These are phyloP conservation scores for Fusarium longipes DNA, from an alignment of 2,329 filamentous ascomycete species.

Conservation along the genomic window DNA sequence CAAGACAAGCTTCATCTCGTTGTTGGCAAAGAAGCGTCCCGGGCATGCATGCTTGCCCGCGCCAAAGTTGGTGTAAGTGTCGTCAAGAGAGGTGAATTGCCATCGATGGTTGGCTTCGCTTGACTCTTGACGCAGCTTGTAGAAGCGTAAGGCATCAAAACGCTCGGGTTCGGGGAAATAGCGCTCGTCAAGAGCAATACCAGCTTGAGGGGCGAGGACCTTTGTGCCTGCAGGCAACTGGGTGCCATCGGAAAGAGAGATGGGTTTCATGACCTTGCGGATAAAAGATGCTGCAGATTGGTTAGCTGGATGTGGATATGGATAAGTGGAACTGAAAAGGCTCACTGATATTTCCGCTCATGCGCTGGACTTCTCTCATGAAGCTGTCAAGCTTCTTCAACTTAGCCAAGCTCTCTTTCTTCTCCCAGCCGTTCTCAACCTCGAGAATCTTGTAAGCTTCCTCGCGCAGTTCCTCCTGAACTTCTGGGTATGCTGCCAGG, in stretches of 20 bases:
- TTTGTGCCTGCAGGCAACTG: slow-evolving; percentile 57
- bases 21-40: slow-evolving; percentile 60
- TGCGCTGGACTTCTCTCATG: slow-evolving; percentile 58
- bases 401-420: slow-evolving; percentile 57
- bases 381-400: slow-evolving; percentile 62
- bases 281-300: slow-evolving; percentile 55
- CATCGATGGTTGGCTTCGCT: slow-evolving; percentile 53
- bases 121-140: slow-evolving; percentile 55
- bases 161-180: slow-evolving; percentile 56
- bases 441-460: slow-evolving; percentile 59
- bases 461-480: slow-evolving; percentile 60
- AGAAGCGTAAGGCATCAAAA: slow-evolving; percentile 63
- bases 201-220: slow-evolving; percentile 55
- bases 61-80: slow-evolving; percentile 60
- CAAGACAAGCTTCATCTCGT: slow-evolving; percentile 59
- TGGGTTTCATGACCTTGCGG: slow-evolving; percentile 59
- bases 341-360: slow-evolving; percentile 58
- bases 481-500: slow-evolving; percentile 59
- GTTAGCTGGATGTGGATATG: slow-evolving; percentile 29
- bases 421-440: slow-evolving; percentile 55
- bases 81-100: slow-evolving; percentile 57
- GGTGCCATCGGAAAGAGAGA: slow-evolving; percentile 59
- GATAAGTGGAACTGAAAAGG: neutral
- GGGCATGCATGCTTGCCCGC: slow-evolving; percentile 62
- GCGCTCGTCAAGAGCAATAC: slow-evolving; percentile 55